These are phyloP conservation scores for Spergularia bocconei DNA, from an alignment of 148 eudicot genomes.

Conservation along the genomic window DNA sequence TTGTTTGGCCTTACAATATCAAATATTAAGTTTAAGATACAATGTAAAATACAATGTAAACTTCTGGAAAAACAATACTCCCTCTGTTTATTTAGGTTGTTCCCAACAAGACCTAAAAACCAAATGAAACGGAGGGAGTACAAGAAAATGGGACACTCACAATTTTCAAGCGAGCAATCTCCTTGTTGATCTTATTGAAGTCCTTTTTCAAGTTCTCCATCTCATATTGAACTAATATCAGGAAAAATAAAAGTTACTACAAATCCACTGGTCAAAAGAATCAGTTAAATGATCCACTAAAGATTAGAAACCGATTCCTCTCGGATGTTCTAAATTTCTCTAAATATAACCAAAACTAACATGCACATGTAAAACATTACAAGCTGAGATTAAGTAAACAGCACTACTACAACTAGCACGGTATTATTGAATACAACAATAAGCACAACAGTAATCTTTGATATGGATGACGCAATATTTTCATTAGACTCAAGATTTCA, in stretches of 20 bases:
- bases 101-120: too few relatives aligned
- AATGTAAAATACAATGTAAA: not conserved
- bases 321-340: too few relatives aligned
- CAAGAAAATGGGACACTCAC: constrained; percentile 40
- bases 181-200: constrained; percentile 65
- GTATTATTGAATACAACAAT: too few relatives aligned
- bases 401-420: too few relatives aligned
- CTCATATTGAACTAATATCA: constrained; percentile 67
- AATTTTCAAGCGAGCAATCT: constrained; percentile 61
- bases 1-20: constrained; percentile 46
- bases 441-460: too few relatives aligned
- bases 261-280: too few relatives aligned
- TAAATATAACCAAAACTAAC: too few relatives aligned
- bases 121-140: not conserved
- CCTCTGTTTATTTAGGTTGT: too few relatives aligned
- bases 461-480: too few relatives aligned
- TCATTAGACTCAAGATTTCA: too few relatives aligned
- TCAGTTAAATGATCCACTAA: not conserved
- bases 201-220: constrained; percentile 64
- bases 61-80: not conserved
- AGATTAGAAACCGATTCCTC: not conserved
- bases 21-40: constrained; percentile 2
- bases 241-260: not conserved
- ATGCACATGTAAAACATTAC: too few relatives aligned
- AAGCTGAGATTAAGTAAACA: too few relatives aligned